Base-by-base conservation (phyloP, 345 rosid species). In the Kernera saxatilis region DNA sequence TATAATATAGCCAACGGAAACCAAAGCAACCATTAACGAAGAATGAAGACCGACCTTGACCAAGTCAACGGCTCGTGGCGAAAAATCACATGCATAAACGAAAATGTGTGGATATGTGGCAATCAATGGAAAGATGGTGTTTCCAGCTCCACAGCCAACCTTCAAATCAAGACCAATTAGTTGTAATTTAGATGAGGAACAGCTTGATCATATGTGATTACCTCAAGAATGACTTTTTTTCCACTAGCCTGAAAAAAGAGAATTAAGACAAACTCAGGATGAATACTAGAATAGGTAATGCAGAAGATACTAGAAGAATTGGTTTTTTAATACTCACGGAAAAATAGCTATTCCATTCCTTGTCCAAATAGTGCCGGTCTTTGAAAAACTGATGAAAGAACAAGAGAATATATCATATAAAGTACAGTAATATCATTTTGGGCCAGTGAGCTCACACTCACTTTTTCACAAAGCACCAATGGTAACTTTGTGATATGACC, bases 101-200 rank as follows among this genome's bases (percentile, higher is more conserved):
- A 86, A 93, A 76, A 85, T 77, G 76, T 89, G 78, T 21, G 92
- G 91, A 69, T 87, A 91, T 15, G 85, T 84, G 41, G 97, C 82
- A 78, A 89, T 67, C 74, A 91, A 79, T 33, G 98, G 98, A 73
- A 85, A 91, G 33, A 83, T 82, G 43, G 97, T 86, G 78, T 91
- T 93, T 75, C 96, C 97, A 81, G 91, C 94, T 67, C 97, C 98
- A 79, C 97, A 91, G 13, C 98, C 97, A 63, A 91, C 85, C 98
- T 93, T 82, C 14, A 73, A 22, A 59, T 44, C 50, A 69, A 61
- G 19, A 80, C 2, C 6, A 69, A 57, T 44, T 41, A 57, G 10
- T 13, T 35, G 4, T 51, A 49, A 58, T 6, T 41, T 18, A 50
- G 52, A 49, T 12, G 22, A 18, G 39, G 39, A 35, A 49, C 11